Evolutionary conservation across 352 stramenopile species (phyloP).

Genomic region (Globisporangium yorkense): DNA sequence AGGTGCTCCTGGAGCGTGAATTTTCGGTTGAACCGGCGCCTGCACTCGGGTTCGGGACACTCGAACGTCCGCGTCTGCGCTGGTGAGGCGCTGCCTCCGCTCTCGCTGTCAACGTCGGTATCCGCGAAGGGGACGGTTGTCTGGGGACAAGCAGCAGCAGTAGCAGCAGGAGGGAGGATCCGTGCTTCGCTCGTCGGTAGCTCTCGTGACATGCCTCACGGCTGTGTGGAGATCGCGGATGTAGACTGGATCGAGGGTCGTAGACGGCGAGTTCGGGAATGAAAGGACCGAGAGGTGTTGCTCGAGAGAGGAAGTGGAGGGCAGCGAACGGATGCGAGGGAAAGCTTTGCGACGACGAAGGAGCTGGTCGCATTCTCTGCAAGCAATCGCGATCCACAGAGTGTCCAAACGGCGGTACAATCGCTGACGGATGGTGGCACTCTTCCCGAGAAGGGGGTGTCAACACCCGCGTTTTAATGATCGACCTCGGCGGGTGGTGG

Average conservation of each 20-base stretch:
- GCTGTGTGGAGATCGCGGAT: too few species aligned
- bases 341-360: background rate
- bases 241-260: background rate
- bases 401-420: background rate
- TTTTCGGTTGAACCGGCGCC: slow-evolving; percentile 52
- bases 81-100: background rate
- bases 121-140: background rate
- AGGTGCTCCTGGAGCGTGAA: slow-evolving; percentile 69
- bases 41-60: slow-evolving; percentile 36
- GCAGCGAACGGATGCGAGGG: background rate
- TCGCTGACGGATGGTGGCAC: background rate
- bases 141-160: too few species aligned
- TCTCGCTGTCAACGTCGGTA: background rate
- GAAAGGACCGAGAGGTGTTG: background rate
- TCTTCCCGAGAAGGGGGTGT: background rate
- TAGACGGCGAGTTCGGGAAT: background rate
- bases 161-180: background rate
- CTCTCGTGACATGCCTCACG: background rate
- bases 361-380: background rate
- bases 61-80: background rate
- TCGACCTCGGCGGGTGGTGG: background rate
- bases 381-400: background rate
- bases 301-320: background rate
- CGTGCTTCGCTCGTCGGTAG: background rate
- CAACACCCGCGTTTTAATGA: background rate